Base-by-base conservation (phyloP, 1,284 basidiomycete species). In the Rhodotorula sp. region DNA sequence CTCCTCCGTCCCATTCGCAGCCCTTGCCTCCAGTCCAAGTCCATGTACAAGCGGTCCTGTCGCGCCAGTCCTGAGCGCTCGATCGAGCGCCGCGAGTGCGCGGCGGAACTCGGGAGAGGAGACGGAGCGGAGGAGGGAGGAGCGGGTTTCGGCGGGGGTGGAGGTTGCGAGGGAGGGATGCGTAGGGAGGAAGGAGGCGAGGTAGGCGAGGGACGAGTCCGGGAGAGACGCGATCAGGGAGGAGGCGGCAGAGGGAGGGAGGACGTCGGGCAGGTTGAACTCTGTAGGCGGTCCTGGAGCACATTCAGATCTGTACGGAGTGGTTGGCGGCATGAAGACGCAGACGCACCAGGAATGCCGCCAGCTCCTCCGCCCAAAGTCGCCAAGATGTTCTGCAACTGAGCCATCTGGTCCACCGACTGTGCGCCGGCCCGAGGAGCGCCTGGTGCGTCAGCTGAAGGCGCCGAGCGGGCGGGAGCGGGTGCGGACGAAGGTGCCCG, bases 31-130 rank as follows among this genome's bases (percentile, higher is more conserved):
- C 66, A 78, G 32, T 17, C 77, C 76, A 39, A 78, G 34, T 4
- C 74, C 66, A 13, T 39, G n/a, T 3, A 76, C 65, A 11, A 78
- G 54, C 29, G 77, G 77, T 4, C 74, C 76, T 1, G 76, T 66
- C 7, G 76, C 76, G 17, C 77, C 77, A 24, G 76, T 77, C 30
- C 75, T 62, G 9, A 78, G 57, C 15, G 77, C 77, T n/a, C 73
- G 54, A 30, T 78, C 77, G 22, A 78, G 55, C 24, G 55, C 34
- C 15, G 61, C 63, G 24, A 73, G 57, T 6, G 62, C 44, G 34
- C 74, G 66, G 6, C 64, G 58, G 52, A 75, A 71, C 48, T 78
- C 77, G 56, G 73, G 71, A 0, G 68, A 70, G 1, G 53, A 51
- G 51, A 75, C 15, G 13, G 75, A 72, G n/a, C 64, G 58, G 10